Conservation (phyloP, 441 rosid genomes). For the Brassica hybrid region DNA sequence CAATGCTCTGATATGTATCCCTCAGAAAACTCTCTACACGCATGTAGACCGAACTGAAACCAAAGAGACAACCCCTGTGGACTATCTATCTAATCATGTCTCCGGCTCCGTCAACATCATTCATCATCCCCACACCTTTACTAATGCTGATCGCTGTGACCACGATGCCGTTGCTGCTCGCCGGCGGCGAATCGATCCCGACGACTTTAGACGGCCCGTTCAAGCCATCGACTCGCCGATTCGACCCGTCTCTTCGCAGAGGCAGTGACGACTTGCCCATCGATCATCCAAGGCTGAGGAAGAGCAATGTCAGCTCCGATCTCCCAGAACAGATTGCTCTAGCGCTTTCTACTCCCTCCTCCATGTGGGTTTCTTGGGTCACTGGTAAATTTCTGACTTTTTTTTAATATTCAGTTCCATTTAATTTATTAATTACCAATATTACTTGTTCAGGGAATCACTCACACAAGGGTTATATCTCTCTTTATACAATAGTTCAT, state of each 20-base stretch:
- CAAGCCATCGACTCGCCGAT: slow-evolving; percentile 52
- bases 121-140: slow-evolving; percentile 8
- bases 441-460: slow-evolving; percentile 1
- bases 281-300: slow-evolving; percentile 59
- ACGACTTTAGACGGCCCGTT: slow-evolving; percentile 76
- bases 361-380: slow-evolving; percentile 76
- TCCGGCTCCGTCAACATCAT: slow-evolving; percentile 5
- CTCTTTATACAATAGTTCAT: neutral
- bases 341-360: slow-evolving; percentile 46
- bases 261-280: slow-evolving; percentile 68
- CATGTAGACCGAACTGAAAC: slow-evolving; percentile 4
- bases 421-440: neutral
- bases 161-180: slow-evolving; percentile 1
- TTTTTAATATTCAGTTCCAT: neutral
- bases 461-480: neutral
- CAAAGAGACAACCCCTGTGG: slow-evolving; percentile 1
- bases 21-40: neutral
- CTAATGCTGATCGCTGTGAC: neutral
- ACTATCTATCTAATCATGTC: slow-evolving; percentile 17
- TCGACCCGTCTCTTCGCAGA: slow-evolving; percentile 58
- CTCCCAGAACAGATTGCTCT: slow-evolving; percentile 65
- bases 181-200: slow-evolving; percentile 44
- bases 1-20: neutral
- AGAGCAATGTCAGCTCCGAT: slow-evolving; percentile 49
- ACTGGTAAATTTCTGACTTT: slow-evolving; percentile 43